phyloP scores from a whole-genome alignment of 768 basidiomycete genomes.

The Pholiota conissans region DNA sequence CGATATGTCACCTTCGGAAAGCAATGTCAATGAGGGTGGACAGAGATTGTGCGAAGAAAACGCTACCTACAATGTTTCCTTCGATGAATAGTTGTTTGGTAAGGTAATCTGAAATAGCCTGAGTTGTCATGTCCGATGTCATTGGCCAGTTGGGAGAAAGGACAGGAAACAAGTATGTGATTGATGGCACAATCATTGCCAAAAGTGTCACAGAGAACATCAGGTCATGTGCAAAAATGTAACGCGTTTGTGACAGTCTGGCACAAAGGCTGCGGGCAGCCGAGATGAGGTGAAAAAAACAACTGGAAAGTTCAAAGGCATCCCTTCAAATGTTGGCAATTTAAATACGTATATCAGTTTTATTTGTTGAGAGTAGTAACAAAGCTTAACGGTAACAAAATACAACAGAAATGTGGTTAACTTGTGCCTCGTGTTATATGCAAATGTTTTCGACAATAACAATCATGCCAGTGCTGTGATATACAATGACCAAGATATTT shows the following conservation, averaged over 20 bases:
- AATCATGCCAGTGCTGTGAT: background rate
- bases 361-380: too few species aligned
- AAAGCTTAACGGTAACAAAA: too few species aligned
- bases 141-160: background rate
- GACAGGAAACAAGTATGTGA: background rate
- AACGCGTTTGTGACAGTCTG: background rate
- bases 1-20: constrained; percentile 90
- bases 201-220: background rate
- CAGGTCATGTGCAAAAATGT: background rate
- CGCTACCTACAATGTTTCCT: constrained; percentile 40
- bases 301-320: too few species aligned
- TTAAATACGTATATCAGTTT: too few species aligned
- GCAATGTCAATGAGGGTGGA: too few species aligned
- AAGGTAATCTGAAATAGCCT: constrained; percentile 44
- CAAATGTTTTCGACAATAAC: background rate
- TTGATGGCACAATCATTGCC: background rate
- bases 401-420: too few species aligned
- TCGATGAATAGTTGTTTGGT: constrained; percentile 53
- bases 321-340: too few species aligned
- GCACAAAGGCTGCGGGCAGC: too few species aligned
- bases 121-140: constrained; percentile 36
- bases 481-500: constrained; percentile 12
- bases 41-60: background rate
- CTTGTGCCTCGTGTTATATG: too few species aligned
- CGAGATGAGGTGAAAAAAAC: too few species aligned